These are phyloP conservation scores for Annulohypoxylon truncatum DNA, from an alignment of 2,329 filamentous ascomycete species.

Conservation along the genomic window DNA sequence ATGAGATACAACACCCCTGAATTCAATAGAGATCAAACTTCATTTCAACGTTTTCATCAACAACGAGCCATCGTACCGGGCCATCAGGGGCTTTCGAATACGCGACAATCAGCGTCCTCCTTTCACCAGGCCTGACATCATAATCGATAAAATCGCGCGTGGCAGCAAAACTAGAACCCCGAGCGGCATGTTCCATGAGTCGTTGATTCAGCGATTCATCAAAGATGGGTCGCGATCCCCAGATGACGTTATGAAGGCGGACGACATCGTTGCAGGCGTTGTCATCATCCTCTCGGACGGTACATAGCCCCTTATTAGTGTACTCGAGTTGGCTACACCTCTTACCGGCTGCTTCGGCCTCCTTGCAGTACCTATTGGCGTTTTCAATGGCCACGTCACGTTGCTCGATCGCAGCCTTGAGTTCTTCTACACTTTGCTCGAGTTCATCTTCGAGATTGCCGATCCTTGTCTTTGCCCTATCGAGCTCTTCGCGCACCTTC, in stretches of 20 bases:
- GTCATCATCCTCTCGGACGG: background rate
- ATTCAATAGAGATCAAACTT: conserved; percentile 4
- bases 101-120: conserved; percentile 15
- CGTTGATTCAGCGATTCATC: background rate
- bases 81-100: conserved; percentile 11
- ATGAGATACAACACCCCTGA: no score
- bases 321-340: background rate
- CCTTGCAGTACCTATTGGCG: background rate
- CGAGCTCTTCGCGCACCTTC: conserved; percentile 5
- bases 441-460: conserved; percentile 12
- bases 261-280: background rate
- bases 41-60: conserved; percentile 12
- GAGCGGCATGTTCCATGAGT: conserved; percentile 5
- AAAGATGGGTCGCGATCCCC: conserved; percentile 10
- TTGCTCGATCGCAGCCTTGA: background rate
- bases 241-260: conserved; percentile 17
- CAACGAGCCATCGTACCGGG: conserved; percentile 21
- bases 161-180: background rate
- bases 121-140: background rate
- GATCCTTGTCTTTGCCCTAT: conserved; percentile 5
- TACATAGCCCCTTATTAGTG: background rate
- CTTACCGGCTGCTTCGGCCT: background rate
- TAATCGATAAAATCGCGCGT: conserved; percentile 9
- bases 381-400: background rate
- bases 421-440: background rate